Evolutionary conservation across 495 filamentous ascomycete species (phyloP).

Genomic region (Penicillium subrubescens): DNA sequence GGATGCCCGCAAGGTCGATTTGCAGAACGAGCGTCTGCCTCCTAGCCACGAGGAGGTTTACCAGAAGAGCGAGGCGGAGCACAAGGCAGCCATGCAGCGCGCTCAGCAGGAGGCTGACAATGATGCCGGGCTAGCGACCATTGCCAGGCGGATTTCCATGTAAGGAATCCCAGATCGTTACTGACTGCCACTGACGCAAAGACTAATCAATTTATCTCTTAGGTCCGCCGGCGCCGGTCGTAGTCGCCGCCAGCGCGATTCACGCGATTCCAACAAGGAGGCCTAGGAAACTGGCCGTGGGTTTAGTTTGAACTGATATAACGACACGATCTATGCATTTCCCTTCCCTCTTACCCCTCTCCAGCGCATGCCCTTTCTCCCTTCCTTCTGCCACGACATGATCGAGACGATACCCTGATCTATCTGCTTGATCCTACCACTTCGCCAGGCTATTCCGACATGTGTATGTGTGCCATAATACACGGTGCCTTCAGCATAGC

Average conservation of each 20-base stretch:
- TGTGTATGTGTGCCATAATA: slow-evolving; percentile 18
- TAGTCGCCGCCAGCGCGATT: slow-evolving; percentile 38
- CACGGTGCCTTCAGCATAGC: slow-evolving; percentile 18
- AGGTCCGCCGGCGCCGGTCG: slow-evolving; percentile 46
- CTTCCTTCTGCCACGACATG: slow-evolving; percentile 28
- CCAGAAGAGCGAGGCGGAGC: slow-evolving; percentile 74
- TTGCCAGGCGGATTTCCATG: slow-evolving; percentile 94
- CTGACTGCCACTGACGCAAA: background rate
- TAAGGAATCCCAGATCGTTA: slow-evolving; percentile 53
- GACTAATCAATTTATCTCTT: slow-evolving; percentile 11
- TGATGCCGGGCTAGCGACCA: slow-evolving; percentile 77
- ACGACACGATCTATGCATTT: slow-evolving; percentile 36
- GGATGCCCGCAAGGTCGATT: slow-evolving; percentile 95
- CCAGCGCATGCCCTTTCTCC: slow-evolving; percentile 24
- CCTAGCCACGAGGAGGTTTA: slow-evolving; percentile 90
- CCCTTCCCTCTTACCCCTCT: slow-evolving; percentile 23
- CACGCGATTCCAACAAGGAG: slow-evolving; percentile 25
- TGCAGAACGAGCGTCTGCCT: slow-evolving; percentile 93
- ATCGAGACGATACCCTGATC: slow-evolving; percentile 35
- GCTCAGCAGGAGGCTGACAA: slow-evolving; percentile 88
- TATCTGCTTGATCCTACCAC: slow-evolving; percentile 29
- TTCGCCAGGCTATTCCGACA: slow-evolving; percentile 17
- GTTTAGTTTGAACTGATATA: slow-evolving; percentile 26
- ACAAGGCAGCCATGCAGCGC: slow-evolving; percentile 78
- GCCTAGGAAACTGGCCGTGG: slow-evolving; percentile 21